These are phyloP conservation scores for Aotearoamyces nothofagi DNA, from an alignment of 2,329 filamentous ascomycete genomes.

Conservation along the genomic window DNA sequence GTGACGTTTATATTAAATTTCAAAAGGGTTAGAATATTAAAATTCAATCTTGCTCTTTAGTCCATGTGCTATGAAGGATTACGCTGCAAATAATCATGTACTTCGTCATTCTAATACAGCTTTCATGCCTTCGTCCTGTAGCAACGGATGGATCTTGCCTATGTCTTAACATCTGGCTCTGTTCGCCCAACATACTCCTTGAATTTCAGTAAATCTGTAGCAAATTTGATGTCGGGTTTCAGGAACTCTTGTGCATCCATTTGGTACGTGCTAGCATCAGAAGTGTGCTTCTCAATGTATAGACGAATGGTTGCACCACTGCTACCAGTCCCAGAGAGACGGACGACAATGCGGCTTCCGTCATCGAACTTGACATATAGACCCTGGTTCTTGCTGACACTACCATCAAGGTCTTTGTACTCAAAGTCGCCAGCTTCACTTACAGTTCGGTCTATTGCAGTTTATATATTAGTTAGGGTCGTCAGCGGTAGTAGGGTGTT, in stretches of 20 bases:
- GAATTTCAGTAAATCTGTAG: constrained; percentile 75
- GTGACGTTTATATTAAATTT: too few species aligned
- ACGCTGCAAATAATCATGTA: too few species aligned
- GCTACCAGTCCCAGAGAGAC: constrained; percentile 86
- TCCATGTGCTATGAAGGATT: too few species aligned
- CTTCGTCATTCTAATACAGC: too few species aligned
- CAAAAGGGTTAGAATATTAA: too few species aligned
- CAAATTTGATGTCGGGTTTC: constrained; percentile 74
- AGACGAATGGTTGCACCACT: constrained; percentile 92
- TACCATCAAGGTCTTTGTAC: constrained; percentile 97
- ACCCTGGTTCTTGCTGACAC: constrained; percentile 89
- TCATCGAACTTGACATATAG: constrained; percentile 90
- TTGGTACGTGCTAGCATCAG: constrained; percentile 61
- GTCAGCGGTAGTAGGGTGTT: constrained; percentile 3
- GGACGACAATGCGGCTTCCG: constrained; percentile 87
- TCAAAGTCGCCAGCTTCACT: constrained; percentile 89
- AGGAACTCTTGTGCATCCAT: constrained; percentile 88
- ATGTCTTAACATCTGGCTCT: constrained; percentile 95
- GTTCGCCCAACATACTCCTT: constrained; percentile 86
- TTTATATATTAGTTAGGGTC: not conserved
- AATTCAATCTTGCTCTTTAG: too few species aligned
- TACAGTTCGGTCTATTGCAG: constrained; percentile 52
- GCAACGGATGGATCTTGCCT: too few species aligned
- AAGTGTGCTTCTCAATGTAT: constrained; percentile 93
- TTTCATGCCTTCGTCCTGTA: too few species aligned